A percentile compares a stretch with the other conserved stretches of the same genome.
Conservation (phyloP, 1,139 yeast species). For the Zhuliangozyma parablackwelliae region DNA sequence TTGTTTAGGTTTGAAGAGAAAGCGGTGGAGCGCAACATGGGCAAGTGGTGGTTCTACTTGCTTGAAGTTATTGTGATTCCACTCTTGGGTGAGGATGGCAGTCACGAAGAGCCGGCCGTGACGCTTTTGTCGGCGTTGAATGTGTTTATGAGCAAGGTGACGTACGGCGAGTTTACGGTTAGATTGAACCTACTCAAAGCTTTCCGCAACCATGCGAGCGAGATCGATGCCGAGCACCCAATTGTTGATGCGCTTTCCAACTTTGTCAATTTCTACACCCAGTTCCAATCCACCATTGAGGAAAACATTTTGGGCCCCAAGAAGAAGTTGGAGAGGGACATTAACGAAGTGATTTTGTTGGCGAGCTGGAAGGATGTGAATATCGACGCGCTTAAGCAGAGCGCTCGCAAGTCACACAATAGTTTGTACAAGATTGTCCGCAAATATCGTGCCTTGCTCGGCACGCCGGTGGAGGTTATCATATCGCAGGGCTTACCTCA, state of each 20-base stretch:
- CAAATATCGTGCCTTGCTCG: slow-evolving; percentile 67
- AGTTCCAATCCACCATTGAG: slow-evolving; percentile 49
- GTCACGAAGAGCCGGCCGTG: slow-evolving; percentile 21
- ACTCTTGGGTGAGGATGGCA: slow-evolving; percentile 14
- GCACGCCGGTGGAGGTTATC: slow-evolving; percentile 48
- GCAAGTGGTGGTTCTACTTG: slow-evolving; percentile 89
- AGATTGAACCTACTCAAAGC: slow-evolving; percentile 60
- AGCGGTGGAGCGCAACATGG: slow-evolving; percentile 46
- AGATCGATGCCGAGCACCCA: slow-evolving; percentile 17
- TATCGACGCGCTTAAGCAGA: slow-evolving; percentile 86
- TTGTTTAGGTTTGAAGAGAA: slow-evolving; percentile 67
- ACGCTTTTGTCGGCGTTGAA: slow-evolving; percentile 67
- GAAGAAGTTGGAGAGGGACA: slow-evolving; percentile 66
- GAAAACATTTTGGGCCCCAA: slow-evolving; percentile 43
- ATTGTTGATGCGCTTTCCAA: slow-evolving; percentile 50
- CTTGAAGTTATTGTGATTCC: slow-evolving; percentile 72
- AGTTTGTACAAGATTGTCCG: slow-evolving; percentile 78
- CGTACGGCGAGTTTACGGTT: slow-evolving; percentile 64
- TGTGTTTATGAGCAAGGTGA: slow-evolving; percentile 69
- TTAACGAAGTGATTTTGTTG: slow-evolving; percentile 75
- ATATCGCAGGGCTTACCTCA: slow-evolving; percentile 58
- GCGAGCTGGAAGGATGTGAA: slow-evolving; percentile 99
- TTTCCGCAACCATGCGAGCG: slow-evolving; percentile 48
- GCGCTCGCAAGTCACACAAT: slow-evolving; percentile 85
- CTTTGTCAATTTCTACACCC: slow-evolving; percentile 61